Evolutionary conservation across 2,329 filamentous ascomycete genomes (phyloP).

Genomic region (Cladosporium sp.): DNA sequence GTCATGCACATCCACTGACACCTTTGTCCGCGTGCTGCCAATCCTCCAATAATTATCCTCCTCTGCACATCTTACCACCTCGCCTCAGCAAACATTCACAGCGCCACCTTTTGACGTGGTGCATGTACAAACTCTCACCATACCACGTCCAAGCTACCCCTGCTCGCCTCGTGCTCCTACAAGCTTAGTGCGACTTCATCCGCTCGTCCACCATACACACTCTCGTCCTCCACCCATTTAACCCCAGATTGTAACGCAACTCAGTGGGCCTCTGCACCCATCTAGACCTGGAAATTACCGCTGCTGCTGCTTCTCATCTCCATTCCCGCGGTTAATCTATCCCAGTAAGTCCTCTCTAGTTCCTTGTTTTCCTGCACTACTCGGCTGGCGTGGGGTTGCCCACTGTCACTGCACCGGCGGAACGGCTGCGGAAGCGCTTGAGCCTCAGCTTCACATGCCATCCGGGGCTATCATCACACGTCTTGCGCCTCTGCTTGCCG

Average conservation of each 20-base stretch:
- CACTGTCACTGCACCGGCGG: constrained; percentile 12
- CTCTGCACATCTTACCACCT: background rate
- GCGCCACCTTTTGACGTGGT: background rate
- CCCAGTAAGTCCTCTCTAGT: constrained; percentile 4
- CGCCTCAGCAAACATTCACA: background rate
- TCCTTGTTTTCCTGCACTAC: background rate
- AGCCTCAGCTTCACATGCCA: constrained; percentile 19
- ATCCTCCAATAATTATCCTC: background rate
- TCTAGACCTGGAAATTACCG: constrained; percentile 1
- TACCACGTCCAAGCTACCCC: constrained; percentile 6
- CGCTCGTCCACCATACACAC: constrained; percentile 12
- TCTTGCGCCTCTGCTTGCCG: constrained; percentile 15
- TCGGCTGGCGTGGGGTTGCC: constrained; percentile 8
- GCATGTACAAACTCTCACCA: constrained; percentile 13
- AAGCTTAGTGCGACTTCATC: constrained; percentile 18
- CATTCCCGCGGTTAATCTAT: background rate
- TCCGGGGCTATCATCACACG: constrained; percentile 3
- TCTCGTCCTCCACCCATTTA: background rate
- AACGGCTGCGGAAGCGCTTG: constrained; percentile 19
- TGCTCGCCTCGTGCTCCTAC: constrained; percentile 13
- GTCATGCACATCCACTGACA: background rate
- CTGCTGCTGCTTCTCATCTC: background rate
- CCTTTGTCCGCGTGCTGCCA: background rate
- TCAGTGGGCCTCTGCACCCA: background rate
- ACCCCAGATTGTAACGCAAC: background rate